Evolutionary conservation across 345 rosid genomes (phyloP).

Genomic region (Arabidopsis arenosa): DNA sequence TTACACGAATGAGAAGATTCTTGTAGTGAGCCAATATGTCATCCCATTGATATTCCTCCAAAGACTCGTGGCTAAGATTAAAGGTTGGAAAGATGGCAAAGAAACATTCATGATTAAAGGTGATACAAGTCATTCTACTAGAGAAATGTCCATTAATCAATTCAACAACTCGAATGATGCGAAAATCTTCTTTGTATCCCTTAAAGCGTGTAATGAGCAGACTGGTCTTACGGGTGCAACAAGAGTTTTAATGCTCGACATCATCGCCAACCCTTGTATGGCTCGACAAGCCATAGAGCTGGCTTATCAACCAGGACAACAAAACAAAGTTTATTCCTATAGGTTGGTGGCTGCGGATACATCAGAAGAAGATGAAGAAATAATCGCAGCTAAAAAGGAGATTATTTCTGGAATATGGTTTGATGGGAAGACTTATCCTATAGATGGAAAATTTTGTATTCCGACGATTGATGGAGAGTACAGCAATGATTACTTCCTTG

Average conservation of each 20-base stretch:
- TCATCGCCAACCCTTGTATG: slow-evolving; percentile 63
- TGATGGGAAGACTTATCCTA: slow-evolving; percentile 9
- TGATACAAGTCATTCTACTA: slow-evolving; percentile 51
- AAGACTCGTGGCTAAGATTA: slow-evolving; percentile 51
- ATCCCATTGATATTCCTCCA: slow-evolving; percentile 67
- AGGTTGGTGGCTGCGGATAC: slow-evolving; percentile 64
- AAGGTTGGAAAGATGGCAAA: slow-evolving; percentile 58
- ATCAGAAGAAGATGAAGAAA: slow-evolving; percentile 41
- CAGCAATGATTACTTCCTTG: not conserved
- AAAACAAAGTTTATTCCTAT: slow-evolving; percentile 60
- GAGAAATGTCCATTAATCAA: slow-evolving; percentile 60
- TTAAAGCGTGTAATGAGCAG: slow-evolving; percentile 78
- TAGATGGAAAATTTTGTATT: not conserved
- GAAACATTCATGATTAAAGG: slow-evolving; percentile 64
- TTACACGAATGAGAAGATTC: slow-evolving; percentile 60
- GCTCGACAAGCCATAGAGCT: slow-evolving; percentile 73
- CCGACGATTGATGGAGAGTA: not conserved
- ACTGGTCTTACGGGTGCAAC: slow-evolving; percentile 73
- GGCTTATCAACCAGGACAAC: slow-evolving; percentile 69
- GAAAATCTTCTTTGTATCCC: slow-evolving; percentile 68
- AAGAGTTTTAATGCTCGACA: slow-evolving; percentile 65
- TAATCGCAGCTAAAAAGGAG: not conserved
- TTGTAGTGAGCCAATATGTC: slow-evolving; percentile 76
- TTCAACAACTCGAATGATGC: slow-evolving; percentile 66
- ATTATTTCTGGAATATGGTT: not conserved